phyloP scores from a whole-genome alignment of 1,284 basidiomycete species.

The Trametes hirsuta region DNA sequence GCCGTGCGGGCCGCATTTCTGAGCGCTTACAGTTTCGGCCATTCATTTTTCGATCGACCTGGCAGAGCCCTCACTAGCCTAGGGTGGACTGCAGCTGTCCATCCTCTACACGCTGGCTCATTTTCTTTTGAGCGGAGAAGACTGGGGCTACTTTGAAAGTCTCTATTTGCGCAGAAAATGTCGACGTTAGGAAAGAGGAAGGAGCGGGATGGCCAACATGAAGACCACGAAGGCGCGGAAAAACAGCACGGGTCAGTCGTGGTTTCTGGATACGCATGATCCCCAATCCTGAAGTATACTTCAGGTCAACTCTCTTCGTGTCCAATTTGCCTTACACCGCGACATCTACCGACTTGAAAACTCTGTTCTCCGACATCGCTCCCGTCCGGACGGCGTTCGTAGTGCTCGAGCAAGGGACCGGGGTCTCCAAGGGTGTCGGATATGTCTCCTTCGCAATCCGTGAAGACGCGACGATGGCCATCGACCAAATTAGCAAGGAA shows the following conservation, averaged over 20 bases:
- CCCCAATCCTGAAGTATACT: not conserved
- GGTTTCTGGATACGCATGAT: not conserved
- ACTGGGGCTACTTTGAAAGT: too few species aligned
- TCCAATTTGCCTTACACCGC: slow-evolving; percentile 88
- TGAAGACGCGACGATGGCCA: slow-evolving; percentile 85
- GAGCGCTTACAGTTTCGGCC: not conserved
- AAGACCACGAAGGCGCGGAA: slow-evolving; percentile 16
- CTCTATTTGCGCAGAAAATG: slow-evolving; percentile 6
- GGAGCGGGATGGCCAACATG: slow-evolving; percentile 44
- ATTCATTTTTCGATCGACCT: slow-evolving; percentile 1
- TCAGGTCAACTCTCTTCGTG: slow-evolving; percentile 75
- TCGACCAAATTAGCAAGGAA: slow-evolving; percentile 60
- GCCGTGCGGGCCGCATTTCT: not conserved
- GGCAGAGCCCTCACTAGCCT: too few species aligned
- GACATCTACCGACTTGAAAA: slow-evolving; percentile 89
- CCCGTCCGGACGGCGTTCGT: slow-evolving; percentile 95
- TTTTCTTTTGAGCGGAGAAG: not conserved
- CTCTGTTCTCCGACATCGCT: slow-evolving; percentile 94
- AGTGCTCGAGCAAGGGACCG: slow-evolving; percentile 79
- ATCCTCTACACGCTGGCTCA: too few species aligned
- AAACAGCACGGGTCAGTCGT: slow-evolving; percentile 41
- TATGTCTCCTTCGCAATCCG: slow-evolving; percentile 92
- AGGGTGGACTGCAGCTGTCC: too few species aligned
- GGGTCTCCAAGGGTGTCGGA: slow-evolving; percentile 95
- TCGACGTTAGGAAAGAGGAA: slow-evolving; percentile 56